Evolutionary conservation across 2,329 filamentous ascomycete genomes (phyloP).

Genomic region (Neurospora sp.): DNA sequence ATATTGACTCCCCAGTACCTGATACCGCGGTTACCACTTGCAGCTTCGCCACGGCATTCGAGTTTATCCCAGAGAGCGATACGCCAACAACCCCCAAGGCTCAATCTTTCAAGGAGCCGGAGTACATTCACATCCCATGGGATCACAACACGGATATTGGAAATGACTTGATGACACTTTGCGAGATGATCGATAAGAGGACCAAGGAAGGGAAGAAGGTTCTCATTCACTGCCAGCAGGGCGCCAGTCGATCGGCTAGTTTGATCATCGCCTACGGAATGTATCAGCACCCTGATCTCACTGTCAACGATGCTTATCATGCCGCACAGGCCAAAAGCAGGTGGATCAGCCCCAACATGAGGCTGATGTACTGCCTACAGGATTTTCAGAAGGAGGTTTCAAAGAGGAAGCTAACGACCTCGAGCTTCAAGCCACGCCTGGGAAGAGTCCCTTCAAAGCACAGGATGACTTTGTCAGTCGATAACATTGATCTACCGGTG

Average conservation of each 20-base stretch:
- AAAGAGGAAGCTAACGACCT: slow-evolving; percentile 36
- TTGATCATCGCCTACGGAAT: slow-evolving; percentile 80
- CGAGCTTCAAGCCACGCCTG: slow-evolving; percentile 38
- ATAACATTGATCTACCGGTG: slow-evolving; percentile 41
- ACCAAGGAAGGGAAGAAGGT: slow-evolving; percentile 68
- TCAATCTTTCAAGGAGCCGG: slow-evolving; percentile 45
- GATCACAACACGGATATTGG: slow-evolving; percentile 84
- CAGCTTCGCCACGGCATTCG: slow-evolving; percentile 53
- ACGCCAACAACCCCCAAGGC: slow-evolving; percentile 52
- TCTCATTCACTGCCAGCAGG: slow-evolving; percentile 77
- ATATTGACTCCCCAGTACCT: slow-evolving; percentile 35
- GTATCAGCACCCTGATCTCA: slow-evolving; percentile 66
- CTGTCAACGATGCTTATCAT: slow-evolving; percentile 76
- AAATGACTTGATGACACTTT: slow-evolving; percentile 63
- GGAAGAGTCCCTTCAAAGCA: slow-evolving; percentile 52
- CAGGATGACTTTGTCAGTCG: slow-evolving; percentile 49
- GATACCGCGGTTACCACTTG: slow-evolving; percentile 49
- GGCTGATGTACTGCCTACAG: slow-evolving; percentile 79
- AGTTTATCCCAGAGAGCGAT: slow-evolving; percentile 37
- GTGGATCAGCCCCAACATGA: slow-evolving; percentile 91
- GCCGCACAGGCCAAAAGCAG: slow-evolving; percentile 70
- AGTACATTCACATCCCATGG: slow-evolving; percentile 83
- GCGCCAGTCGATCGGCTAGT: slow-evolving; percentile 75
- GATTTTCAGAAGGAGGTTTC: slow-evolving; percentile 63
- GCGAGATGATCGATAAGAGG: slow-evolving; percentile 65